These are phyloP conservation scores for Aspergillus ostianus DNA, from an alignment of 495 filamentous ascomycete genomes.

Conservation along the genomic window DNA sequence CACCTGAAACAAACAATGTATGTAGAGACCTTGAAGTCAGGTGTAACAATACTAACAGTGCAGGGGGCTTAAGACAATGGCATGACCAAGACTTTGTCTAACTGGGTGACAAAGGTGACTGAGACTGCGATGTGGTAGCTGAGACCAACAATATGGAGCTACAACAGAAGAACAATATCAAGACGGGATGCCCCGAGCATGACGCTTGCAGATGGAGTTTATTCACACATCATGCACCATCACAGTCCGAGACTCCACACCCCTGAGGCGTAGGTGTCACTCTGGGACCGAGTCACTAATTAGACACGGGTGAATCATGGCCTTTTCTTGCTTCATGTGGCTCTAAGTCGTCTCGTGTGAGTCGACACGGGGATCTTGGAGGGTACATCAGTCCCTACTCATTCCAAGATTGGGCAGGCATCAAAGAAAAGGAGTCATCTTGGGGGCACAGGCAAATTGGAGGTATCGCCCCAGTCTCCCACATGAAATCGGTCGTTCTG, in stretches of 20 bases:
- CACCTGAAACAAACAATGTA: conserved; percentile 31
- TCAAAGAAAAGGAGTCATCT: not conserved
- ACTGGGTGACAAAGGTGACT: not conserved
- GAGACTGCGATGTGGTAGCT: not conserved
- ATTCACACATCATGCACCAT: not conserved
- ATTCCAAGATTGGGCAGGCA: not conserved
- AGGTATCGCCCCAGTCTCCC: not conserved
- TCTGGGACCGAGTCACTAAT: not conserved
- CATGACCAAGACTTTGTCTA: not conserved
- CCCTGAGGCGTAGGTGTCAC: not conserved
- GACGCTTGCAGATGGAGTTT: not conserved
- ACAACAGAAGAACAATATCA: conserved; percentile 24
- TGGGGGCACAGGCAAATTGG: not conserved
- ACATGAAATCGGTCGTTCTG: not conserved
- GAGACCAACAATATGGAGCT: conserved; percentile 9
- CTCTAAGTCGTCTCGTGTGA: not conserved
- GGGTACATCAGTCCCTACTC: not conserved
- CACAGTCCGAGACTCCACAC: not conserved
- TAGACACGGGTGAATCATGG: not conserved
- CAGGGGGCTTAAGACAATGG: conserved; percentile 7
- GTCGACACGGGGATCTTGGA: not conserved
- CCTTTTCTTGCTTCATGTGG: not conserved
- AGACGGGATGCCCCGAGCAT: conserved; percentile 5
- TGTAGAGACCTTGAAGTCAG: not conserved
- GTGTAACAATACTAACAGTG: conserved; percentile 26